A percentile compares a stretch with the other conserved stretches of the same genome.
These are phyloP conservation scores for Wolfiporia cocos DNA, from an alignment of 1,284 basidiomycete species.

Conservation along the genomic window DNA sequence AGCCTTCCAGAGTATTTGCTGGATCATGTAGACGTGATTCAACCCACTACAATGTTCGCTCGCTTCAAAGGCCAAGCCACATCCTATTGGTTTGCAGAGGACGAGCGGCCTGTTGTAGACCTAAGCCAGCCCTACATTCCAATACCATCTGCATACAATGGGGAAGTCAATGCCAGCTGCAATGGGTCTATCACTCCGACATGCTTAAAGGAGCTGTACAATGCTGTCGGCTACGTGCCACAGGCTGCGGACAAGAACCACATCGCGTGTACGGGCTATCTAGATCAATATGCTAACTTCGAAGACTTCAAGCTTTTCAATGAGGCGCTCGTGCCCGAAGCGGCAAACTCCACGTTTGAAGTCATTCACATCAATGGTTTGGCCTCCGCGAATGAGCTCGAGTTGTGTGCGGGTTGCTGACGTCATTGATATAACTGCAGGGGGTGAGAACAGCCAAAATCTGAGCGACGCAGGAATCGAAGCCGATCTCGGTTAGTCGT, in stretches of 20 bases:
- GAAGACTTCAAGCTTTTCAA: constrained; percentile 39
- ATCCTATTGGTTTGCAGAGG: constrained; percentile 32
- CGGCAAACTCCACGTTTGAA: constrained; percentile 37
- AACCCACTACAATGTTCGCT: constrained; percentile 71
- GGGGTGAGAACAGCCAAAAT: constrained; percentile 58
- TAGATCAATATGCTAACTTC: constrained; percentile 50
- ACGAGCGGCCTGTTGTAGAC: constrained; percentile 18
- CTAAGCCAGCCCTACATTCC: constrained; percentile 24
- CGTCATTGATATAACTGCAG: constrained; percentile 16
- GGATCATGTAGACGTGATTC: constrained; percentile 62
- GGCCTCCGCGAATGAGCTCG: not conserved
- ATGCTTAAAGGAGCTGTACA: constrained; percentile 51
- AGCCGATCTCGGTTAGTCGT: constrained; percentile 47
- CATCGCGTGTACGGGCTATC: constrained; percentile 58
- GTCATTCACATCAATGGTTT: constrained; percentile 30
- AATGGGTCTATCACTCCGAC: constrained; percentile 44
- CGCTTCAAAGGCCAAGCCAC: constrained; percentile 41
- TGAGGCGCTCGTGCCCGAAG: constrained; percentile 25
- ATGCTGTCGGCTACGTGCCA: constrained; percentile 44
- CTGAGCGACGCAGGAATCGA: constrained; percentile 50
- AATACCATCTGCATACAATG: constrained; percentile 27
- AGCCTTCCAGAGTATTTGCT: constrained; percentile 59
- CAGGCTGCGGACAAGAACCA: constrained; percentile 37
- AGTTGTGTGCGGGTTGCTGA: not conserved
- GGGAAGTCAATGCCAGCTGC: constrained; percentile 47